A percentile compares a stretch with the other conserved stretches of the same genome.
phyloP scores from a whole-genome alignment of 2,329 filamentous ascomycete genomes.

The Clarireedia sp. region DNA sequence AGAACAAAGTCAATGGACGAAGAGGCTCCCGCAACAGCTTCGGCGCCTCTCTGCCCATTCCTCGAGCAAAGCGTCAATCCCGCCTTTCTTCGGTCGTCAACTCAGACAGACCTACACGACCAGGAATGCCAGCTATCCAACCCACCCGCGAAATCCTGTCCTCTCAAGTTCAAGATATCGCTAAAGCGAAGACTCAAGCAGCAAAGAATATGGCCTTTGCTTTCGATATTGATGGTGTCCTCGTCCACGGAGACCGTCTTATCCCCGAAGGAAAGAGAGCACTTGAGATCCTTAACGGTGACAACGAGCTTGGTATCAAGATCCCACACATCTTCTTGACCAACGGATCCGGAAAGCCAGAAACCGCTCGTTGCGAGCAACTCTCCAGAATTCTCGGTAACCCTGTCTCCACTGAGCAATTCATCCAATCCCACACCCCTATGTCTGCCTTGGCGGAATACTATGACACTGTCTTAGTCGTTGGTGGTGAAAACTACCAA shows the following conservation, averaged over 20 bases:
- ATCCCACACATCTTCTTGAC: constrained; percentile 69
- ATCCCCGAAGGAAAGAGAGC: constrained; percentile 60
- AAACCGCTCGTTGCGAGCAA: constrained; percentile 56
- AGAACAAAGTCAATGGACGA: constrained; percentile 47
- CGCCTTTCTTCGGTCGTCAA: constrained; percentile 55
- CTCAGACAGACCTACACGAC: constrained; percentile 39
- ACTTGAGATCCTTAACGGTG: constrained; percentile 64
- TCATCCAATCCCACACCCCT: constrained; percentile 70
- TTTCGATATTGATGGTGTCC: constrained; percentile 70
- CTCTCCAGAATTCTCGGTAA: constrained; percentile 57
- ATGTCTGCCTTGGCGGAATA: constrained; percentile 63
- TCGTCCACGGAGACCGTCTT: constrained; percentile 63
- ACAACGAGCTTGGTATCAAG: constrained; percentile 53
- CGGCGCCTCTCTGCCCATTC: constrained; percentile 64
- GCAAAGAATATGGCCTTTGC: constrained; percentile 58
- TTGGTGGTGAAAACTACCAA: constrained; percentile 67
- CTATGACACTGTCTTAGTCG: constrained; percentile 66
- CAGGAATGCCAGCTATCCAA: constrained; percentile 51
- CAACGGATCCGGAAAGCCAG: constrained; percentile 67
- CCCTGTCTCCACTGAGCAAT: constrained; percentile 62
- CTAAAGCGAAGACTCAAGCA: constrained; percentile 51
- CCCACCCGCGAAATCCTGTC: constrained; percentile 60
- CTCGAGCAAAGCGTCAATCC: constrained; percentile 60
- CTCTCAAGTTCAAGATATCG: constrained; percentile 61
- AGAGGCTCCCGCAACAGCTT: constrained; percentile 69